Conservation (phyloP, 331 rosid genomes). For the Malus hybrid region DNA sequence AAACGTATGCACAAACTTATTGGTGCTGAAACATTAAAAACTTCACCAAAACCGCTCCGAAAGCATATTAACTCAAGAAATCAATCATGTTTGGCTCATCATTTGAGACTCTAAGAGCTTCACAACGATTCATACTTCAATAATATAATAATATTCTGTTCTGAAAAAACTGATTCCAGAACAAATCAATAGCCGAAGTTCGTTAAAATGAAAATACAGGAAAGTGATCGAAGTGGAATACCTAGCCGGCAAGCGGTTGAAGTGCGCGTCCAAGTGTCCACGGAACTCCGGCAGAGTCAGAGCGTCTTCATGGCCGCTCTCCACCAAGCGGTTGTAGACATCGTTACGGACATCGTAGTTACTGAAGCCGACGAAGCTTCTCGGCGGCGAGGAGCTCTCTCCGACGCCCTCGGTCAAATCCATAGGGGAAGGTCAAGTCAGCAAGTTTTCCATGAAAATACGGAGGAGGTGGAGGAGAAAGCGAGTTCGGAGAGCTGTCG, state of each 20-base stretch:
- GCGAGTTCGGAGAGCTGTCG: neutral
- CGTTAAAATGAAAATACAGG: neutral
- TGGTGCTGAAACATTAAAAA: neutral
- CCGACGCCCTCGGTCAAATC: slow-evolving; percentile 95
- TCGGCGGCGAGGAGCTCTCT: slow-evolving; percentile 94
- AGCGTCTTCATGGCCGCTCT: slow-evolving; percentile 57
- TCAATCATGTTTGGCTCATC: neutral
- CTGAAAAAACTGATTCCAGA: neutral
- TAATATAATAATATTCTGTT: too few species aligned
- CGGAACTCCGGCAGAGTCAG: slow-evolving; percentile 64
- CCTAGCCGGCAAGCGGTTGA: slow-evolving; percentile 95
- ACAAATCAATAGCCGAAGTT: slow-evolving; percentile 1
- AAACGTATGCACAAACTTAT: neutral
- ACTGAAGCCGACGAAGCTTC: slow-evolving; percentile 52
- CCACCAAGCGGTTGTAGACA: slow-evolving; percentile 68
- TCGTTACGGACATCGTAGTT: slow-evolving; percentile 69
- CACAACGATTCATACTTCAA: neutral
- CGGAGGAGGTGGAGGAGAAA: slow-evolving; percentile 14
- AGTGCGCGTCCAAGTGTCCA: slow-evolving; percentile 79
- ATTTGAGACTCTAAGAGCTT: neutral
- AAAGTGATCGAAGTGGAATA: slow-evolving; percentile 8
- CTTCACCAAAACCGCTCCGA: neutral
- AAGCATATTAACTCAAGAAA: neutral
- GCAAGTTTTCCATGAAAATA: slow-evolving; percentile 5
- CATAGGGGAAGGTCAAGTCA: slow-evolving; percentile 19